phyloP scores from a whole-genome alignment of 352 stramenopile genomes.

The Plasmopara halstedii region DNA sequence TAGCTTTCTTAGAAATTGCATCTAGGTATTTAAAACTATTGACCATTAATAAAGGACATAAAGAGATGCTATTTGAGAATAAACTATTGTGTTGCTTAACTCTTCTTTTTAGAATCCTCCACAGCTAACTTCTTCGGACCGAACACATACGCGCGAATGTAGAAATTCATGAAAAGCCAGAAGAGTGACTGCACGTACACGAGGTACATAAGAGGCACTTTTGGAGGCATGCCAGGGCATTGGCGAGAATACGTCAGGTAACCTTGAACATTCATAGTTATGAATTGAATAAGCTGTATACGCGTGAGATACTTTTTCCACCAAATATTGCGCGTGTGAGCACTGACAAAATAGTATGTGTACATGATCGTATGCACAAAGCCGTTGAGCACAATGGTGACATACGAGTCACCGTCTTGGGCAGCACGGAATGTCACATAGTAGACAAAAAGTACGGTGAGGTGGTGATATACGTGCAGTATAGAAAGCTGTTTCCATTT shows the following conservation, averaged over 20 bases:
- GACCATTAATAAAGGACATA: too few species aligned
- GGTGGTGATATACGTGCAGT: conserved; percentile 97
- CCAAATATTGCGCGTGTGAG: conserved; percentile 94
- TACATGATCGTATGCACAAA: conserved; percentile 98
- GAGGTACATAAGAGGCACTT: conserved; percentile 83
- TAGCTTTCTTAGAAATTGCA: too few species aligned
- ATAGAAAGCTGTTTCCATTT: conserved; percentile 95
- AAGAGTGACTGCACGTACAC: conserved; percentile 94
- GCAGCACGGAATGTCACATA: conserved; percentile 90
- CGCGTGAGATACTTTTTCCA: conserved; percentile 94
- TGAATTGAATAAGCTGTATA: conserved; percentile 93
- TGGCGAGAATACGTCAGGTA: conserved; percentile 72
- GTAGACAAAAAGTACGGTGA: conserved; percentile 94
- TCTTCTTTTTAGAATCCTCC: conserved; percentile 29
- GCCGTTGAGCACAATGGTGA: conserved; percentile 92
- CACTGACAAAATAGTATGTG: conserved; percentile 97
- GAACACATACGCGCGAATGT: conserved; percentile 87
- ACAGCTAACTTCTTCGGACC: conserved; percentile 28
- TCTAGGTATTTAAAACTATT: too few species aligned
- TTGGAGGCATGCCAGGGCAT: conserved; percentile 57
- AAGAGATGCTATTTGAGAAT: too few species aligned
- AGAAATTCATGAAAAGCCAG: conserved; percentile 95
- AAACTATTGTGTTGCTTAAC: too few species aligned
- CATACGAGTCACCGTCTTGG: conserved; percentile 93
- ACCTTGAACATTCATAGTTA: conserved; percentile 59